Conservation (phyloP, 805 yeast genomes). For the Grigorovia jiainica region DNA sequence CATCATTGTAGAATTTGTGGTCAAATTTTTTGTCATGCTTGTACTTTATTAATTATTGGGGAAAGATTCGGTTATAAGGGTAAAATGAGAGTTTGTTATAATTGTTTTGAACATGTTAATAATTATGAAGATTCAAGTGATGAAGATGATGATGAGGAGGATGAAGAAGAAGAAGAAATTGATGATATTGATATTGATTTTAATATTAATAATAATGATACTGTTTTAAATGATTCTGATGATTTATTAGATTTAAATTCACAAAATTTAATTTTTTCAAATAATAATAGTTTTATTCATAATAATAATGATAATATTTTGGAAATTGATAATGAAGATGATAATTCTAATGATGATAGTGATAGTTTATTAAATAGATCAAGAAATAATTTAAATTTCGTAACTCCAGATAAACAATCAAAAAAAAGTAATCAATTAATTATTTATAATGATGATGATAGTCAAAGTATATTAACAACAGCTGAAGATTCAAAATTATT, state of each 20-base stretch:
- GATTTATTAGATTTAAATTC: neutral
- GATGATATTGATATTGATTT: constrained; percentile 27
- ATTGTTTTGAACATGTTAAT: constrained; percentile 54
- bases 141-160: constrained; percentile 28
- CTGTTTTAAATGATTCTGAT: neutral
- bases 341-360: neutral
- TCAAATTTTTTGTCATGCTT: constrained; percentile 79
- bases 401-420: neutral
- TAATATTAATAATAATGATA: neutral
- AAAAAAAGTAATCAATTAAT: constrained; percentile 14
- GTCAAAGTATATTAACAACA: constrained; percentile 26
- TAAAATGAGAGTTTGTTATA: constrained; percentile 65
- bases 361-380: neutral
- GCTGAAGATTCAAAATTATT: constrained; percentile 29
- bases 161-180: neutral
- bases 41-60: constrained; percentile 67
- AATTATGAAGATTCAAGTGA: constrained; percentile 70
- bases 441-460: constrained; percentile 26
- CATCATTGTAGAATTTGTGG: constrained; percentile 97
- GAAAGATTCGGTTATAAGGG: constrained; percentile 55
- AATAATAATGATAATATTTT: neutral
- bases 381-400: neutral
- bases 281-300: neutral
- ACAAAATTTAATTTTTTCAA: neutral
- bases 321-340: neutral